Conservation (phyloP, 331 rosid genomes). For the Prunus yedoensis region DNA sequence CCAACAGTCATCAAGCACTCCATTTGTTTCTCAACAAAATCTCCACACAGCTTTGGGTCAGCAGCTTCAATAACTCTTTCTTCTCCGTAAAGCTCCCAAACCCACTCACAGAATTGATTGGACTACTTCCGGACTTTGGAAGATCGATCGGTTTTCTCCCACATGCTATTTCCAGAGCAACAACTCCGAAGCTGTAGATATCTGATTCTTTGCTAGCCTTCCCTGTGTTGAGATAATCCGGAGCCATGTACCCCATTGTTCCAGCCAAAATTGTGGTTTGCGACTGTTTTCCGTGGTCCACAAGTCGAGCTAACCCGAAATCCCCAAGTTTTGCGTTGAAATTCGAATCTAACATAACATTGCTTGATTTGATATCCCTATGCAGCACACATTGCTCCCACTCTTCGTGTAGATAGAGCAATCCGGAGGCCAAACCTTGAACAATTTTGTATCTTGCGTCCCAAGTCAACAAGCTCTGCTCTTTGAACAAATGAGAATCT, state of each 20-base stretch:
- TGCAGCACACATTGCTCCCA: conserved; percentile 17
- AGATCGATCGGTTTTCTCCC: conserved; percentile 22
- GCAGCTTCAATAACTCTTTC: conserved; percentile 4
- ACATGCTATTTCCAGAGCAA: conserved; percentile 19
- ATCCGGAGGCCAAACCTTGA: conserved; percentile 2
- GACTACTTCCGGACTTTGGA: neutral
- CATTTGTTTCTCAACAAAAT: conserved; percentile 14
- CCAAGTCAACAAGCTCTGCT: conserved; percentile 5
- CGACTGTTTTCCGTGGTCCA: conserved; percentile 8
- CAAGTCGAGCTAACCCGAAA: conserved; percentile 7
- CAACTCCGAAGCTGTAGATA: conserved; percentile 21
- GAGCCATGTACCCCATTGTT: conserved; percentile 22
- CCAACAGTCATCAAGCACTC: neutral
- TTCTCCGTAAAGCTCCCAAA: conserved; percentile 22
- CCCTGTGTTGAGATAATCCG: neutral
- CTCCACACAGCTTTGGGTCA: neutral
- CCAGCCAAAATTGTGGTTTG: conserved; percentile 28
- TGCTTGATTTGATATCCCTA: conserved; percentile 24
- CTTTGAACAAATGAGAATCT: conserved; percentile 13
- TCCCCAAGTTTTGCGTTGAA: conserved; percentile 32
- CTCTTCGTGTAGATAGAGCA: conserved; percentile 27
- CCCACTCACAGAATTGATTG: conserved; percentile 21
- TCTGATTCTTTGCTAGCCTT: no score
- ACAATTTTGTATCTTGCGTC: conserved; percentile 10
- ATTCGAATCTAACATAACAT: conserved; percentile 26